A percentile compares a stretch with the other conserved stretches of the same genome.
These are phyloP conservation scores for Ilyonectria robusta DNA, from an alignment of 2,329 filamentous ascomycete genomes.

Conservation along the genomic window DNA sequence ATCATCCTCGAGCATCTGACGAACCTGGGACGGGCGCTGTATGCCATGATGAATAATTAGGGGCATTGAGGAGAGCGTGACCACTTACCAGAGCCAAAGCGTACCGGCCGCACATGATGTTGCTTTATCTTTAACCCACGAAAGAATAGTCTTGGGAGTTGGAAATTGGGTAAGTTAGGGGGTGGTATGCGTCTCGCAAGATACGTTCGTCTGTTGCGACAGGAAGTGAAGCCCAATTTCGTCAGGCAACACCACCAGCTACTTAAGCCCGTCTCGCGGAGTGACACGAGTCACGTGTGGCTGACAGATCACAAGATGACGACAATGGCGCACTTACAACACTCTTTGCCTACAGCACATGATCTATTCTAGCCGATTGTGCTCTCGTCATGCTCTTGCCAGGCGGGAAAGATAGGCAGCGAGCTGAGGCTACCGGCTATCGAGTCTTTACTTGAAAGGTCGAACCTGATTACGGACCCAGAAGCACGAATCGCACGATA, in stretches of 20 bases:
- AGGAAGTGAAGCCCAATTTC: not conserved
- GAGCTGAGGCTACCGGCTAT: too few relatives aligned
- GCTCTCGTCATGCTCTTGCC: too few relatives aligned
- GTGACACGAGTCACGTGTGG: not conserved
- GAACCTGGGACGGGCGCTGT: slow-evolving; percentile 83
- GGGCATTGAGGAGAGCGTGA: not conserved
- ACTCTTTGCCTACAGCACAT: not conserved
- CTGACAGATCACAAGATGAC: not conserved
- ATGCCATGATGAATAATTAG: slow-evolving; percentile 14
- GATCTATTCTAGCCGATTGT: too few relatives aligned
- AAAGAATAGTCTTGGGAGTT: not conserved
- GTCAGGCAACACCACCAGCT: not conserved
- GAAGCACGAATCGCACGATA: too few relatives aligned
- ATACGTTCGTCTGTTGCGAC: too few relatives aligned
- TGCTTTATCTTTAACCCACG: not conserved
- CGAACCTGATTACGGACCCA: too few relatives aligned
- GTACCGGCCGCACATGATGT: slow-evolving; percentile 56
- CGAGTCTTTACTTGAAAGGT: too few relatives aligned
- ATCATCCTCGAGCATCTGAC: slow-evolving; percentile 79
- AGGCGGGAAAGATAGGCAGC: too few relatives aligned
- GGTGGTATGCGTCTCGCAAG: too few relatives aligned
- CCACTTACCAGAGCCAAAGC: slow-evolving; percentile 52
- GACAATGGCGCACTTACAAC: not conserved
- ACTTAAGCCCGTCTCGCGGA: not conserved
- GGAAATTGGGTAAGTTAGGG: too few relatives aligned